Evolutionary conservation across 352 stramenopile genomes (phyloP).

Genomic region (Sclerospora graminicola): DNA sequence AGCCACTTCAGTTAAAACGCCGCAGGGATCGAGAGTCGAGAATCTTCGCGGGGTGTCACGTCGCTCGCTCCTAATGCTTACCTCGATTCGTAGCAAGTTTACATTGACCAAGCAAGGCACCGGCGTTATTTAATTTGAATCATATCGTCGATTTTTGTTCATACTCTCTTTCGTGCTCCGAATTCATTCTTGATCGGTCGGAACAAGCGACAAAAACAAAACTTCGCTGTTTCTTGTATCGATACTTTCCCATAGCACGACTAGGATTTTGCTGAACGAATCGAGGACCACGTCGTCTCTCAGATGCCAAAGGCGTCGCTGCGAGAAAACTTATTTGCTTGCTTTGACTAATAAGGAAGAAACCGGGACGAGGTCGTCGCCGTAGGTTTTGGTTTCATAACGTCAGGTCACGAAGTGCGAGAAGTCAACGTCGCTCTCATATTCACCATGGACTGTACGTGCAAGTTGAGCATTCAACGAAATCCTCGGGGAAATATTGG

Average conservation of each 20-base stretch:
- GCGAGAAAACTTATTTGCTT: conserved; percentile 5
- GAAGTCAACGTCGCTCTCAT: conserved; percentile 1
- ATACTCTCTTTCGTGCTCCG: background rate
- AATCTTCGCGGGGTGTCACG: conserved; percentile 16
- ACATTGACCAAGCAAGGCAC: conserved; percentile 3
- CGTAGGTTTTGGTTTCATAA: background rate
- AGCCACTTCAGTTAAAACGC: background rate
- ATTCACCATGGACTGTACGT: background rate
- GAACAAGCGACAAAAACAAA: background rate
- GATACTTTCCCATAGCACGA: background rate
- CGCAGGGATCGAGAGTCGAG: background rate
- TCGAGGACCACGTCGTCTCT: background rate
- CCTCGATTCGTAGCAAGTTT: conserved; percentile 14
- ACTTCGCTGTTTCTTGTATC: background rate
- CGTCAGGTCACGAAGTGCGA: background rate
- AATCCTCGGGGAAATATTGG: no score
- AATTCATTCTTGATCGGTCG: background rate
- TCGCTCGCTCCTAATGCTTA: conserved; percentile 16
- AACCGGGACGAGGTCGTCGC: background rate
- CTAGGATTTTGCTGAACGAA: background rate
- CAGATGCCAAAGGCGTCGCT: background rate
- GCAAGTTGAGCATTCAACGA: no score
- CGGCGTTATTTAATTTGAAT: conserved; percentile 16
- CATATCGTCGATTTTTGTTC: background rate
- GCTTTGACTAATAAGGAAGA: background rate